phyloP scores from a whole-genome alignment of 2,329 filamentous ascomycete genomes.

The Thielaviopsis punctulata region DNA sequence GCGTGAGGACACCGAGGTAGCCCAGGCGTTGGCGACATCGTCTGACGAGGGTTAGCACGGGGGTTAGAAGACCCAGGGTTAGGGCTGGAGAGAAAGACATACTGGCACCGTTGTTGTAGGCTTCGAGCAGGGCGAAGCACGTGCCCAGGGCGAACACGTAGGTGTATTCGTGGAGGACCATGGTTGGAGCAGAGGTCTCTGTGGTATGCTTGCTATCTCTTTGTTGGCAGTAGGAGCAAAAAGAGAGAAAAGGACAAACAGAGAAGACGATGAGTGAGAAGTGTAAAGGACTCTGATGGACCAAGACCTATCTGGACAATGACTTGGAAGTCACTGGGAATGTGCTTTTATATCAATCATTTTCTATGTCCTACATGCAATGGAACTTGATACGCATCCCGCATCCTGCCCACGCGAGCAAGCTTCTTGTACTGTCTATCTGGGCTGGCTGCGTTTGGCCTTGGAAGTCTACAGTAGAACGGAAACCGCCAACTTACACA shows the following conservation, averaged over 20 bases:
- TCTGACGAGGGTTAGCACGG: conserved; percentile 30
- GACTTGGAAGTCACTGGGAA: background rate
- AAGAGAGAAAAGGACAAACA: background rate
- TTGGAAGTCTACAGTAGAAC: too few relatives aligned
- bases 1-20: conserved; percentile 64
- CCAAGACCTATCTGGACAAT: background rate
- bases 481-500: too few relatives aligned
- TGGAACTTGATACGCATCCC: too few relatives aligned
- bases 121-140: conserved; percentile 58
- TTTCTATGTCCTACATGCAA: background rate
- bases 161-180: conserved; percentile 44
- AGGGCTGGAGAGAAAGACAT: conserved; percentile 21
- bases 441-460: too few relatives aligned
- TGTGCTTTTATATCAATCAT: too few relatives aligned
- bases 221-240: too few relatives aligned
- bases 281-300: background rate
- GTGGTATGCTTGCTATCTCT: background rate
- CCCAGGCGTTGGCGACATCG: conserved; percentile 75
- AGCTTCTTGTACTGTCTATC: too few relatives aligned
- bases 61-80: too few relatives aligned
- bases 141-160: conserved; percentile 64
- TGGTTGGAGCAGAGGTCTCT: conserved; percentile 20
- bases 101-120: conserved; percentile 67
- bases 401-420: too few relatives aligned
- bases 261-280: background rate